Conservation (phyloP, 768 basidiomycete genomes). For the Mycena kentingensis region DNA sequence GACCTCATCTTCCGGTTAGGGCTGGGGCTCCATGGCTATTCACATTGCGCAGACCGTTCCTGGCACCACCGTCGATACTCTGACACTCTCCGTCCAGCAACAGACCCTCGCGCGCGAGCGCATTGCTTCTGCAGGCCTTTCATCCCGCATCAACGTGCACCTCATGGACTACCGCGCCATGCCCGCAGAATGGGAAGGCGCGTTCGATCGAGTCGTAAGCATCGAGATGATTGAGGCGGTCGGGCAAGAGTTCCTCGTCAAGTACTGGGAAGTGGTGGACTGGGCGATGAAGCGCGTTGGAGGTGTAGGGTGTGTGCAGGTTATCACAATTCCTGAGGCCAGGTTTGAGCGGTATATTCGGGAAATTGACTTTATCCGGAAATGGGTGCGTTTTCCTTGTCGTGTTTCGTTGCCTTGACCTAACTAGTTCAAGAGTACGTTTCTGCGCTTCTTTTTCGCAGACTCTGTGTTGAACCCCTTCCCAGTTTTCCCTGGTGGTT, state of each 20-base stretch:
- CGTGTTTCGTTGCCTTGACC: not conserved
- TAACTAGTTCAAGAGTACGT: conserved; percentile 29
- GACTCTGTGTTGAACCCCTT: not conserved
- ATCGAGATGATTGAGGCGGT: conserved; percentile 82
- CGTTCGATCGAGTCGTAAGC: conserved; percentile 71
- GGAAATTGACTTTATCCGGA: conserved; percentile 75
- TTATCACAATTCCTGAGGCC: conserved; percentile 74
- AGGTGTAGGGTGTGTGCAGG: conserved; percentile 71
- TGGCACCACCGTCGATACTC: conserved; percentile 63
- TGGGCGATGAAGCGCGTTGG: conserved; percentile 61
- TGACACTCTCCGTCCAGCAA: conserved; percentile 72
- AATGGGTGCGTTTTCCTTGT: conserved; percentile 59
- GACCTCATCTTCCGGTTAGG: conserved; percentile 25
- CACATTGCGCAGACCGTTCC: conserved; percentile 56
- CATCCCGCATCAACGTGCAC: conserved; percentile 61
- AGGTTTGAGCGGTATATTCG: conserved; percentile 56
- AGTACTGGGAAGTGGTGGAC: conserved; percentile 66
- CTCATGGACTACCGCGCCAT: conserved; percentile 75
- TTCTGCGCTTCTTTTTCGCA: conserved; percentile 1
- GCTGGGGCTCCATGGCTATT: conserved; percentile 77
- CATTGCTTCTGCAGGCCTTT: conserved; percentile 52
- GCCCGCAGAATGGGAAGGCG: conserved; percentile 61
- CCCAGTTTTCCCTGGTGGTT: conserved; percentile 70
- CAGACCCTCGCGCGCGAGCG: conserved; percentile 57
- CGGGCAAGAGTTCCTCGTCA: conserved; percentile 63